These are phyloP conservation scores for Aureobasidium subglaciale DNA, from an alignment of 2,329 filamentous ascomycete species.

Conservation along the genomic window DNA sequence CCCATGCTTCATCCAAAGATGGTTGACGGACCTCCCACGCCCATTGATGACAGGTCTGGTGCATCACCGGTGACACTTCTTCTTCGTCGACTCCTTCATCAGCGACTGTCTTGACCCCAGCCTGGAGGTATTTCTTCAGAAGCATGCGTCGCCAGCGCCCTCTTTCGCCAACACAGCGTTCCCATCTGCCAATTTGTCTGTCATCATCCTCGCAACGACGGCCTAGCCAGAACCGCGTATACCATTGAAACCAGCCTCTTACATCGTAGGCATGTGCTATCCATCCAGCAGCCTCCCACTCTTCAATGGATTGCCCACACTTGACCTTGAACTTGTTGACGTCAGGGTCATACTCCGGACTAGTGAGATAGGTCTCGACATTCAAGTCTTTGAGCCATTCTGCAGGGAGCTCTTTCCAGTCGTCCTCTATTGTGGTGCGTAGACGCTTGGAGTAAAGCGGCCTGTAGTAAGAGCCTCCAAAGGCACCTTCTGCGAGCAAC, in stretches of 20 bases:
- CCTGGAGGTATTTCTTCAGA: constrained; percentile 45
- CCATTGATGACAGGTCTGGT: constrained; percentile 53
- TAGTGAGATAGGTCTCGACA: constrained; percentile 35
- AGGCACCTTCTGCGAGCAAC: constrained; percentile 46
- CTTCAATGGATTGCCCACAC: constrained; percentile 48
- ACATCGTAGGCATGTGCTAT: constrained; percentile 48
- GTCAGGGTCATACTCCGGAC: constrained; percentile 37
- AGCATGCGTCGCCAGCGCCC: constrained; percentile 46
- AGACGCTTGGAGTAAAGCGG: constrained; percentile 41
- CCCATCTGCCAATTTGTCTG: constrained; percentile 46
- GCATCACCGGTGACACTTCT: constrained; percentile 49
- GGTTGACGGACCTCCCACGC: constrained; percentile 47
- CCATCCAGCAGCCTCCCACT: constrained; percentile 51
- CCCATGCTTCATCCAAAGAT: constrained; percentile 44
- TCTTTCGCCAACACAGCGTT: constrained; percentile 45
- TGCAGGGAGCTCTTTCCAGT: constrained; percentile 42
- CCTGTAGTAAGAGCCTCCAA: constrained; percentile 48
- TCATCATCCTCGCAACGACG: constrained; percentile 47
- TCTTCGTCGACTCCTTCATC: constrained; percentile 38
- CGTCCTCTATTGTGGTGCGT: constrained; percentile 35
- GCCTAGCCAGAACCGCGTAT: constrained; percentile 46
- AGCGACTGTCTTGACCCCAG: constrained; percentile 44
- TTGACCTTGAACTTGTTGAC: constrained; percentile 48
- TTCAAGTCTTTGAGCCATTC: constrained; percentile 39
- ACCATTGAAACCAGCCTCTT: constrained; percentile 53